Percentiles rank a stretch among this genome's conserved stretches.
phyloP scores from a whole-genome alignment of 495 filamentous ascomycete species.

The Choiromyces venosus region DNA sequence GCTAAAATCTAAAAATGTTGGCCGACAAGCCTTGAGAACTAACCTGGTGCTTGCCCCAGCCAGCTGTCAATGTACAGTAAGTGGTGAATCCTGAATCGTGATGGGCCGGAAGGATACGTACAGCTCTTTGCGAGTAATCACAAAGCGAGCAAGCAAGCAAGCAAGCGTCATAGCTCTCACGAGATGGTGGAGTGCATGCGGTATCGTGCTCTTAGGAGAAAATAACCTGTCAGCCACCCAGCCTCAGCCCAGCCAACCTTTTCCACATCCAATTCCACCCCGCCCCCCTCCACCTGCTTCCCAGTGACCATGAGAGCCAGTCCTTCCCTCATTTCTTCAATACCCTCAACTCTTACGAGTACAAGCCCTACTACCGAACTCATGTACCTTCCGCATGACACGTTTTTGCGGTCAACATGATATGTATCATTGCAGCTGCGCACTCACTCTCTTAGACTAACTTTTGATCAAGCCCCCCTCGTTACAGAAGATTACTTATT shows the following conservation, averaged over 20 bases:
- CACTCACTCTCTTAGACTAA: background rate
- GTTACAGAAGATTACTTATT: background rate
- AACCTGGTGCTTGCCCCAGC: background rate
- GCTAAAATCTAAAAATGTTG: background rate
- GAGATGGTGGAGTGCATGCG: too few relatives aligned
- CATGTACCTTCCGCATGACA: background rate
- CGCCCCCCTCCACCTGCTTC: too few relatives aligned
- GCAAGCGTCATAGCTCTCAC: too few relatives aligned
- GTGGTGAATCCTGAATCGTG: background rate
- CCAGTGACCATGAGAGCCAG: background rate
- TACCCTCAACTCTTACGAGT: background rate
- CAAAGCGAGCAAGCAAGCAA: too few relatives aligned
- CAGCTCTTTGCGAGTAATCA: too few relatives aligned
- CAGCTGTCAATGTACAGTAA: too few relatives aligned
- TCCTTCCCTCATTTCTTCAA: background rate
- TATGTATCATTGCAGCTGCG: too few relatives aligned
- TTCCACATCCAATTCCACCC: background rate
- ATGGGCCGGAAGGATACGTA: background rate
- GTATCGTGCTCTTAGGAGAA: background rate
- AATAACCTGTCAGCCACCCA: background rate
- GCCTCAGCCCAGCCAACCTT: background rate
- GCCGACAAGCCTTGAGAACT: background rate
- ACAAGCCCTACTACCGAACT: background rate
- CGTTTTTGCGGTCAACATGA: background rate
- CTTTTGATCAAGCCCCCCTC: background rate